Conservation (phyloP, 2,329 filamentous ascomycete species). For the Ascochyta lentis region DNA sequence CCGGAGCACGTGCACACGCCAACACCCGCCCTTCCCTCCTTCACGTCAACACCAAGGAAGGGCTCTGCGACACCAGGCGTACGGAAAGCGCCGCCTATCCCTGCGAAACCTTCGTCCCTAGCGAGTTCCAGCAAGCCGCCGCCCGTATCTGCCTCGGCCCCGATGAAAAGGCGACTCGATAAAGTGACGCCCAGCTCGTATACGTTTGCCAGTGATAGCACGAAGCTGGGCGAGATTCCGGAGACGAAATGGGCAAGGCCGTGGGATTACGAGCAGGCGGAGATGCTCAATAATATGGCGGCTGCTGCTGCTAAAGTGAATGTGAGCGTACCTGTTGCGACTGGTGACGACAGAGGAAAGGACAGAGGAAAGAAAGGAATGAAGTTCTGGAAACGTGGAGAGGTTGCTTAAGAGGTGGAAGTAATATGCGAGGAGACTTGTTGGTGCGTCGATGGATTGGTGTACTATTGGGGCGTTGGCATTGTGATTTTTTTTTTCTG, state of each 20-base stretch:
- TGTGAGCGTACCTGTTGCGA: neutral
- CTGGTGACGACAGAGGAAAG: constrained; percentile 2
- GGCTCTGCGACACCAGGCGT: neutral
- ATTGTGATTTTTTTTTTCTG: neutral
- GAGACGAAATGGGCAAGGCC: constrained; percentile 53
- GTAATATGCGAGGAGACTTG: neutral
- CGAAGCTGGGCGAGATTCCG: constrained; percentile 58
- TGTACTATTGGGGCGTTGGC: neutral
- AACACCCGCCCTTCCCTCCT: constrained; percentile 23
- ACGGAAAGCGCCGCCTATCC: constrained; percentile 10
- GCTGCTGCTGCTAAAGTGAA: constrained; percentile 17
- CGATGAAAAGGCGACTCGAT: constrained; percentile 39
- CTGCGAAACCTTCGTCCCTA: constrained; percentile 11
- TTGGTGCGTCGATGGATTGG: neutral
- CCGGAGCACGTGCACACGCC: constrained; percentile 24
- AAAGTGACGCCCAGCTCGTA: constrained; percentile 50
- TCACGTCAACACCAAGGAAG: constrained; percentile 19
- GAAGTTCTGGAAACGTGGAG: constrained; percentile 28
- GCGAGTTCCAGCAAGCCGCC: neutral
- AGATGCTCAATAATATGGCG: constrained; percentile 51
- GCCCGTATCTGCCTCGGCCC: constrained; percentile 5
- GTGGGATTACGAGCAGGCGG: constrained; percentile 53
- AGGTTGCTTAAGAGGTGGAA: constrained; percentile 7
- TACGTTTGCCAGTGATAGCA: constrained; percentile 55
- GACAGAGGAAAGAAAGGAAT: constrained; percentile 29